Conservation (phyloP, 2,329 filamentous ascomycete species). For the Orbilia oligospora region DNA sequence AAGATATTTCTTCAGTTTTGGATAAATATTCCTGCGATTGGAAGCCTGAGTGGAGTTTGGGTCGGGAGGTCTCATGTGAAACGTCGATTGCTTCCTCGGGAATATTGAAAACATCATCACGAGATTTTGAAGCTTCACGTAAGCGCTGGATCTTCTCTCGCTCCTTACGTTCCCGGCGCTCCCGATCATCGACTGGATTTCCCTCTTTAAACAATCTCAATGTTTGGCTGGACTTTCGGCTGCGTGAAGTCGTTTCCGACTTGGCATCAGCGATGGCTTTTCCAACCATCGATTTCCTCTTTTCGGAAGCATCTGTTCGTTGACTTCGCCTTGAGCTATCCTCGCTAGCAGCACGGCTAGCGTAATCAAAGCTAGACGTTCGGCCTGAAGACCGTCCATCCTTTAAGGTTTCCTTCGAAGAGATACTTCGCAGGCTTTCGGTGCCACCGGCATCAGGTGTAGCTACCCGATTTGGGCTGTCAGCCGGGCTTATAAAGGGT, state of each 20-base stretch:
- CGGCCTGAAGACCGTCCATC: conserved; percentile 49
- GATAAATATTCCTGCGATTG: conserved; percentile 40
- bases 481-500: conserved; percentile 51
- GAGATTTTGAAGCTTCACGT: conserved; percentile 52
- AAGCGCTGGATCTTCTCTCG: conserved; percentile 70
- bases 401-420: conserved; percentile 56
- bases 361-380: conserved; percentile 43
- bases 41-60: conserved; percentile 49
- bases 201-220: conserved; percentile 78
- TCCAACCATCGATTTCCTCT: conserved; percentile 57
- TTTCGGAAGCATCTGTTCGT: conserved; percentile 47
- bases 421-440: conserved; percentile 37
- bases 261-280: conserved; percentile 59
- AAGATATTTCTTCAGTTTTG: conserved; percentile 27
- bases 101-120: conserved; percentile 54
- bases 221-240: conserved; percentile 78
- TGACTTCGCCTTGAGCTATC: conserved; percentile 35
- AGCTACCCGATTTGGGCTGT: conserved; percentile 38
- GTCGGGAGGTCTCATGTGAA: conserved; percentile 48
- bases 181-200: conserved; percentile 62
- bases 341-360: conserved; percentile 46
- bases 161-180: conserved; percentile 66
- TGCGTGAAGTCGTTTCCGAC: conserved; percentile 69
- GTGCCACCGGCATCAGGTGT: conserved; percentile 39
- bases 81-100: conserved; percentile 59